These are phyloP conservation scores for Botrytis medusae DNA, from an alignment of 2,329 filamentous ascomycete species.

Conservation along the genomic window DNA sequence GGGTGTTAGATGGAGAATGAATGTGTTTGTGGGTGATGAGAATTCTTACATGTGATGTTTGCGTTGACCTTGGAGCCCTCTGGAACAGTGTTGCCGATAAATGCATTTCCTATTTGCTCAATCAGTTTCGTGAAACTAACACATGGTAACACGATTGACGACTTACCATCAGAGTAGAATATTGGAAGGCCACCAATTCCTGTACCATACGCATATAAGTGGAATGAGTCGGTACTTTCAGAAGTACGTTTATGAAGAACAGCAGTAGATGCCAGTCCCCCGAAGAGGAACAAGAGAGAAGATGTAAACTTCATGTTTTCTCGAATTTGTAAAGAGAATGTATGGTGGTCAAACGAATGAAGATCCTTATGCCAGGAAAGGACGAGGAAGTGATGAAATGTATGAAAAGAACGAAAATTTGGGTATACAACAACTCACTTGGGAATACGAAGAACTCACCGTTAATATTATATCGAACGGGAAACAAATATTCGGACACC, in stretches of 20 bases:
- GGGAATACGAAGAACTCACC: neutral
- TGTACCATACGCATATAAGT: slow-evolving; percentile 18
- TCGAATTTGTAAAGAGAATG: neutral
- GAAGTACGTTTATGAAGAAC: slow-evolving; percentile 1
- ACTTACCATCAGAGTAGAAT: slow-evolving; percentile 18
- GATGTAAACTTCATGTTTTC: slow-evolving; percentile 10
- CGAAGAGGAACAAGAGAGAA: slow-evolving; percentile 10
- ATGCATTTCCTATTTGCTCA: slow-evolving; percentile 5
- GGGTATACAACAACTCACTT: neutral
- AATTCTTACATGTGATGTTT: slow-evolving; percentile 11
- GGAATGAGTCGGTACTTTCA: neutral
- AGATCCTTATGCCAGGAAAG: neutral
- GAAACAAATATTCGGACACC: neutral
- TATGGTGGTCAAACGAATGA: neutral
- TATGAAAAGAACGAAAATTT: neutral
- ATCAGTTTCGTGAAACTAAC: neutral
- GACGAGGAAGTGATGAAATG: neutral
- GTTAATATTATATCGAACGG: slow-evolving; percentile 8
- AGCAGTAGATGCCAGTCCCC: slow-evolving; percentile 15
- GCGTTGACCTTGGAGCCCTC: slow-evolving; percentile 5
- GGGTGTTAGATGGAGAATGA: neutral
- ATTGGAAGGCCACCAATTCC: slow-evolving; percentile 17
- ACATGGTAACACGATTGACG: neutral
- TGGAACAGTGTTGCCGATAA: slow-evolving; percentile 1
- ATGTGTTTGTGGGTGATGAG: neutral